Evolutionary conservation across 2,329 filamentous ascomycete genomes (phyloP), one percentile per base, ranked within the genome.

Genomic region (Chaetomiaceae sp.): DNA sequence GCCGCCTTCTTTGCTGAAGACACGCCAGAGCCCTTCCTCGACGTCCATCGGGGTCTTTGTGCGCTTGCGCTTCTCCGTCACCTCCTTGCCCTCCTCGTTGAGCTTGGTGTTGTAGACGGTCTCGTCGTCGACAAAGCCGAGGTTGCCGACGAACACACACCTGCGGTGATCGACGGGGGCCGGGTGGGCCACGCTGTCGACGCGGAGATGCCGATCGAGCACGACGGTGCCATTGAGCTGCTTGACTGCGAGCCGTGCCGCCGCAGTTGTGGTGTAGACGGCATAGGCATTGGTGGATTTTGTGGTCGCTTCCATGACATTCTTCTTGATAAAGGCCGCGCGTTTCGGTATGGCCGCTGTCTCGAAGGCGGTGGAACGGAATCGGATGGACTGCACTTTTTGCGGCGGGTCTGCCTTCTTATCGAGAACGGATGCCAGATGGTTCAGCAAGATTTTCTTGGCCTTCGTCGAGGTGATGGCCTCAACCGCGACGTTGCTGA

Each of bases 61-160:
- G 51, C 82, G 82, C 69, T 87, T 89, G 51, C 64, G 76, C 63
- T 79, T 82, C 52, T 64, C 64, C 1, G 60, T 63, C 65, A 88
- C 87, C 62, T 84, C 79, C 44, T 82, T 81, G 35, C 79, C 82
- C 39, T 85, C 78, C 44, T 81, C 84, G 35, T 82, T 82, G 30
- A 83, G 77, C 44, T 80, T 81, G 16, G 82, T 80, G 45, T 79
- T 79, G 19, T 87, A 70, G 44, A 86, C 76, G 34, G 81, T 87
- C 70, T 96, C 91, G 59, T 96, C 89, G 63, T 96, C 92, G 14
- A 99, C 89, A 63, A 99, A 99, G 44, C 89, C 90, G 1, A 99
- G 78, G 65, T 99, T 99, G 41, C 93, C 93, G 21, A 99, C 88
- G 64, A 99, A 99, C 14, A 99, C 85, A 68, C 93, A 99, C 48